Base-by-base conservation (phyloP, 2,329 filamentous ascomycete species). In the Orbilia blumenaviensis region DNA sequence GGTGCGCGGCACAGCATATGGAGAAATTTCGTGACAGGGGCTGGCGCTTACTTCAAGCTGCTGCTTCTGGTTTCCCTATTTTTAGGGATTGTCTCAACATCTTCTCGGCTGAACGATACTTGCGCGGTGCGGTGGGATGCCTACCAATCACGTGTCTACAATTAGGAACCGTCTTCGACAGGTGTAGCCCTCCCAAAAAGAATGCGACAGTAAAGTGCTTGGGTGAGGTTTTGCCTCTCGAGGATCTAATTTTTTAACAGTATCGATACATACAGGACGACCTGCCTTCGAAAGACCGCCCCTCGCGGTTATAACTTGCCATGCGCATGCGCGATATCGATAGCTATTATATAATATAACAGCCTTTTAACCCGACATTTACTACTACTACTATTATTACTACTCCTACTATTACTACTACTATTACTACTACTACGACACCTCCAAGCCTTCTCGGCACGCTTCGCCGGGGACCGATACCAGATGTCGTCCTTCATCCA, bases 1-100 rank as follows among this genome's bases (percentile, higher is more conserved):
- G 36, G 36, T 25, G 58, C 58, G 58, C 58, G 58, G 58, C 58
- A 62, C 58, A 46, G 38, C 58, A 46, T 23, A 10, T 42, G 10
- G 27, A 41, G 46, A 50, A 50, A 50, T 50, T 50, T 29, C 46
- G 9, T 29, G 46, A 29, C 46, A 29, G 46, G 46, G 25, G 36
- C 41, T 23, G 9, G 38, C 18, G 38, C 36, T 41, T 61, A 44
- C 10, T 32, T 36, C 12, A 32, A 4, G 10, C 4, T n/a, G 14
- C 25, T 16, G 5, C 6, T 38, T 21, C 21, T 16, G 25, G 23
- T 25, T 29, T 50, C 46, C n/a, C 46, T 50, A 50, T 50, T 29
- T 50, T 50, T 50, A 50, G 46, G 46, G 46, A 12, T 21, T 14
- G 7, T 3, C 18, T n/a, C 21, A 23, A 48, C 10, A 48, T 2